Conservation (phyloP, 1,284 basidiomycete genomes). For the Ceratobasidium sp. region DNA sequence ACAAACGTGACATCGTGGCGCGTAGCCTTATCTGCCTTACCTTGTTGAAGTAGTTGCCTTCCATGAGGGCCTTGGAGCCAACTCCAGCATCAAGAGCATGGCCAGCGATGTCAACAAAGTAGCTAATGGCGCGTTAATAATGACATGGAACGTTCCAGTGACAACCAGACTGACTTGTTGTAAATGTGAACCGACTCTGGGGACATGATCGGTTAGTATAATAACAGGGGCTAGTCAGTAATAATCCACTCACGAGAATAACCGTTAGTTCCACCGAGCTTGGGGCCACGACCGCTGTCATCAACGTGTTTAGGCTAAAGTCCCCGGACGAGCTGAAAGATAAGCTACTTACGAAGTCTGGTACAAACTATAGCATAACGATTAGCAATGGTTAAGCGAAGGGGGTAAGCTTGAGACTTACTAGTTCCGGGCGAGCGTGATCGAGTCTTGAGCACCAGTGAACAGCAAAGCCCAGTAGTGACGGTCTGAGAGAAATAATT, state of each 20-base stretch:
- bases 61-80: constrained; percentile 4
- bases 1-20: background rate
- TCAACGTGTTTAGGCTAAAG: background rate
- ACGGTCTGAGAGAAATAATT: background rate
- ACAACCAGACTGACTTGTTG: background rate
- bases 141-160: background rate
- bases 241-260: constrained; percentile 11
- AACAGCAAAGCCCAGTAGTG: constrained; percentile 9
- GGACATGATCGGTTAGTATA: background rate
- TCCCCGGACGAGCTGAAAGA: background rate
- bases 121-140: background rate
- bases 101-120: constrained; percentile 13
- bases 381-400: background rate
- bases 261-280: constrained; percentile 16
- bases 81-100: constrained; percentile 24
- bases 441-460: constrained; percentile 5
- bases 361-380: background rate
- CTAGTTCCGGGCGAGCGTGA: constrained; percentile 20
- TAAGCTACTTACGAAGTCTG: constrained; percentile 2
- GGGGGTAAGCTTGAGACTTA: background rate
- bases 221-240: background rate
- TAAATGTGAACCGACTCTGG: constrained; percentile 19
- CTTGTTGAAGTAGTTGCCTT: constrained; percentile 27
- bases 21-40: background rate
- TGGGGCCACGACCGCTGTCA: constrained; percentile 4